Base-by-base conservation (phyloP, 1,284 basidiomycete genomes). In the Ganoderma sinense region DNA sequence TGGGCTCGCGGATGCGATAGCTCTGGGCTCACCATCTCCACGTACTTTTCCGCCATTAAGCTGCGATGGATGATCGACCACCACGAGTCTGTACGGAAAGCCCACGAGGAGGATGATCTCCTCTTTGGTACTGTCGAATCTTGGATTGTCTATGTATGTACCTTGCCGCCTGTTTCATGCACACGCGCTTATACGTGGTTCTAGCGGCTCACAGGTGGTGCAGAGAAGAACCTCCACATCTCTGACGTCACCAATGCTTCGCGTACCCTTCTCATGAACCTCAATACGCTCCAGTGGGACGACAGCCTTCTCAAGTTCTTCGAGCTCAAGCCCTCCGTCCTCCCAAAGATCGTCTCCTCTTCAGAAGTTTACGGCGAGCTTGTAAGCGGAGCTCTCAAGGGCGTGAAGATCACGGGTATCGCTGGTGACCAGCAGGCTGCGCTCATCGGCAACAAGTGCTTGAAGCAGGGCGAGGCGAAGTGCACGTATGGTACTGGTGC, bases 371-470 rank as follows among this genome's bases (percentile, higher is more conserved):
- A 98, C 82, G 97, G 97, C 56, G 84, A 88, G 48, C 86, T 98
- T 64, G 83, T 85, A 13, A 82, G 84, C 40, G 94, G 95, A 2
- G 78, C 92, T 1, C 85, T 99, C 68, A 85, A 88, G 71, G 95
- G 93, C 56, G 86, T 97, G 23, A 91, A 92, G 41, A 95, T 99
- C 67, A 96, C 93, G 31, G 97, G 97, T 41, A 90, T 99, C 63
- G 91, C 97, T 16, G 97, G 97, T 39, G 97, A 99, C 80, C 97
- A 99, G 84, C 97, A 99, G 82, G 97, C 94, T 20, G 97, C 97
- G 13, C 85, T 99, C 29, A 91, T 99, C 63, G 97, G 98, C 0
- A 99, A 99, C 86, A 98, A 98, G 81, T 98, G 97, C 77, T 80
- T 98, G 66, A 84, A 80, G 62, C 84, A 88, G 72, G 96, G 96